These are phyloP conservation scores for Schoenoplectus tabernaemontani DNA, from an alignment of 202 grass and related monocot species.

Conservation along the genomic window DNA sequence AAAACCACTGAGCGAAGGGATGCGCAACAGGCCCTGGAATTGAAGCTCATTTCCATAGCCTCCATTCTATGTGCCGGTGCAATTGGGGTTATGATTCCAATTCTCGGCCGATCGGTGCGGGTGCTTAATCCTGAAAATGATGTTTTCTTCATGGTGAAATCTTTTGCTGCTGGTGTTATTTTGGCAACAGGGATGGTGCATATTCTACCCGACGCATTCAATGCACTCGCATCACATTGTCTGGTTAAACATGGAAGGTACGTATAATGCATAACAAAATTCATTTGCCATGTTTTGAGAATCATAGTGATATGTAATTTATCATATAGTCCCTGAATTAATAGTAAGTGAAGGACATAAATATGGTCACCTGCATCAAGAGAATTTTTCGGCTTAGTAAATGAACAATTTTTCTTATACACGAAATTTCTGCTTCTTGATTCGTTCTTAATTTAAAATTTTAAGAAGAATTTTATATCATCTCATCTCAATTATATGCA, in stretches of 20 bases:
- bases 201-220: conserved; percentile 77
- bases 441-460: no score
- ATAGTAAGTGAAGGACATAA: background rate
- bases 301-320: background rate
- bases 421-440: no score
- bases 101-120: conserved; percentile 56
- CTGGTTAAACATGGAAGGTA: conserved; percentile 32
- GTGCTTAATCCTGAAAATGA: conserved; percentile 52
- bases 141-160: conserved; percentile 74
- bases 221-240: conserved; percentile 58
- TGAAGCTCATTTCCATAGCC: conserved; percentile 69
- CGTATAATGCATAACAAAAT: no score
- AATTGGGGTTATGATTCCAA: conserved; percentile 58
- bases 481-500: background rate
- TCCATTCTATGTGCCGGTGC: conserved; percentile 81
- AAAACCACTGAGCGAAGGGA: conserved; percentile 29
- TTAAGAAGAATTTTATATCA: background rate
- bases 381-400: background rate
- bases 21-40: conserved; percentile 22
- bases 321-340: background rate
- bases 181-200: conserved; percentile 84
- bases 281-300: background rate
- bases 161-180: conserved; percentile 87
- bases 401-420: no score
- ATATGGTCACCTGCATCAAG: background rate